Evolutionary conservation across 305 asterid species (phyloP).

Genomic region (Fraxinus angustifolia): DNA sequence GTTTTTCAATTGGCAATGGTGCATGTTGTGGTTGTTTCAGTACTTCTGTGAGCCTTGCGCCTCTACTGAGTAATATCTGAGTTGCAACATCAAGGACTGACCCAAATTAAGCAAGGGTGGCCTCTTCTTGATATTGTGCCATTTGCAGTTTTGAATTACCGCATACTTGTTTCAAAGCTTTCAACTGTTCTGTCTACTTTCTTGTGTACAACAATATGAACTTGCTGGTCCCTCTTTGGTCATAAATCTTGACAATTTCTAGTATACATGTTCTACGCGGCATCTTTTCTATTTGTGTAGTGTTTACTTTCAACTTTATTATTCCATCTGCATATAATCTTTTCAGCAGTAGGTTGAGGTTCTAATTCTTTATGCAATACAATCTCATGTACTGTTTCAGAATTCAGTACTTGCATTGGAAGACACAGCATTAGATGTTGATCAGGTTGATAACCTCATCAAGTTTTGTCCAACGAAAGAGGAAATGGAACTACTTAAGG

Average conservation of each 20-base stretch:
- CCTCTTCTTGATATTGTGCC: neutral
- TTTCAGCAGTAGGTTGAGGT: neutral
- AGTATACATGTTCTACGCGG: neutral
- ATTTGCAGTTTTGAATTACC: neutral
- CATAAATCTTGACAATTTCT: neutral
- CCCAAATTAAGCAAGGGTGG: neutral
- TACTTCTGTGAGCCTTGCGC: neutral
- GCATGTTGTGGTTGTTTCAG: neutral
- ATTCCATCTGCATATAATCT: constrained; percentile 15
- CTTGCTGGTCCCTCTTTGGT: neutral
- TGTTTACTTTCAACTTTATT: constrained; percentile 4
- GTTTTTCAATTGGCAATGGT: neutral
- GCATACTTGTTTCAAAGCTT: neutral
- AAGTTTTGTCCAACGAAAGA: constrained; percentile 90
- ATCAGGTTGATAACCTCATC: constrained; percentile 86
- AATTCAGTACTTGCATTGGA: constrained; percentile 79
- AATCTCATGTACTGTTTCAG: constrained; percentile 37
- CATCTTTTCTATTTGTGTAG: neutral
- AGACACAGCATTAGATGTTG: constrained; percentile 78
- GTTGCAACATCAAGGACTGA: neutral
- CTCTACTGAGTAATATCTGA: neutral
- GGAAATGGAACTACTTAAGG: constrained; percentile 89
- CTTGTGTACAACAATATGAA: neutral
- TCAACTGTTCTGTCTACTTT: neutral
- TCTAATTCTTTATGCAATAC: constrained; percentile 13